Base-by-base conservation (phyloP, 2,329 filamentous ascomycete genomes). In the Talaromyces sp. region DNA sequence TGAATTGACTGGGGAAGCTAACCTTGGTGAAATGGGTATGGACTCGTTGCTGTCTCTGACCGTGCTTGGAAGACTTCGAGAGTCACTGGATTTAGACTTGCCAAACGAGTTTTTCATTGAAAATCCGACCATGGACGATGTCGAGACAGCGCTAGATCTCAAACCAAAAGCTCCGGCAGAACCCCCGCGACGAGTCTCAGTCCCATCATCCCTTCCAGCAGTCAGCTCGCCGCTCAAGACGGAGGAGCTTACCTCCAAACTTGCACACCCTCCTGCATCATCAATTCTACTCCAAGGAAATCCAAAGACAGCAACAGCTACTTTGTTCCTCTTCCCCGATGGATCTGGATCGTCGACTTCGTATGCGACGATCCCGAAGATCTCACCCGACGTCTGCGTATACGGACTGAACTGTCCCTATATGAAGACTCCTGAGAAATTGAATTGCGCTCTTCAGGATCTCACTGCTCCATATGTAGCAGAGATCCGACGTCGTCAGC, bases 401-500 rank as follows among this genome's bases (percentile, higher is more conserved):
- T 78, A 81, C 74, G 75, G 72, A 41, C 64, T 75, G 61, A 74
- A 76, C 66, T 76, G 75, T 60, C 76, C 76, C 7, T 79, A 77
- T 66, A 77, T 77, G 76, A 77, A 75, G 58, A 73, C 67, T 2
- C 72, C 73, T 0, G 70, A 74, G 62, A 72, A 75, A 9, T 65
- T 70, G 48, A 74, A 69, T 6, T 71, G 67, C 62, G 68, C 68
- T 32, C 65, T 80, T 17, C 68, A 72, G 12, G 70, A 72, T 26
- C 63, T 80, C 4, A 72, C 74, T 3, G 61, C 62, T 4, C 68
- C 68, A 2, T 81, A 77, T 58, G 60, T 80, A n/a, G 67, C 64
- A 6, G 79, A 81, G 60, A 75, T 82, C 35, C 76, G 74, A 3
- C 75, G 76, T n/a, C 72, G 79, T 26, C 77, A 83, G 63, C 76